Conservation (phyloP, 306 rosid genomes). For the Quercus parvula region DNA sequence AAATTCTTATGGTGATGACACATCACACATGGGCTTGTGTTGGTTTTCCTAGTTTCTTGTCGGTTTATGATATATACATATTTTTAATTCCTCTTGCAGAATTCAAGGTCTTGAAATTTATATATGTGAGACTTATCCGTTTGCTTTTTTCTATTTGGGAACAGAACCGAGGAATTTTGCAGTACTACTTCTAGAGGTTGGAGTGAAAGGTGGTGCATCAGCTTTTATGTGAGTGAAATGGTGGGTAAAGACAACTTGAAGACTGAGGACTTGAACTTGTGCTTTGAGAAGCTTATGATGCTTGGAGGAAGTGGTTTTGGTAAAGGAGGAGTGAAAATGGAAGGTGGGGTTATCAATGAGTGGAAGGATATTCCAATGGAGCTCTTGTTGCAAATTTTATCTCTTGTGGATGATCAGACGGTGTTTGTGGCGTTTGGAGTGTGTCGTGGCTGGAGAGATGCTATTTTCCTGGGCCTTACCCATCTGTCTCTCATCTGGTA, state of each 20-base stretch:
- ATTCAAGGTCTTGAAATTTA: constrained; percentile 14
- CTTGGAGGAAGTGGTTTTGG: constrained; percentile 32
- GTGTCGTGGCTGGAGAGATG: constrained; percentile 98
- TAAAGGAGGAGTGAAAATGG: constrained; percentile 45
- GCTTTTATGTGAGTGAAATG: constrained; percentile 37
- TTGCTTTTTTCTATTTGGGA: neutral
- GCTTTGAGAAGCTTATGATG: constrained; percentile 88
- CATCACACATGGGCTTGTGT: constrained; percentile 32
- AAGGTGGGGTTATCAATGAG: constrained; percentile 47
- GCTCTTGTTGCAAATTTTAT: constrained; percentile 76
- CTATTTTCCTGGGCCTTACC: constrained; percentile 63
- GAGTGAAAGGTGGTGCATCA: constrained; percentile 17
- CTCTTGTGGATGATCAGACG: constrained; percentile 71
- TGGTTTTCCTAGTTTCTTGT: constrained; percentile 21
- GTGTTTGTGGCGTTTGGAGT: constrained; percentile 74
- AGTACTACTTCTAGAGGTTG: neutral
- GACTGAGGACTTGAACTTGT: constrained; percentile 67
- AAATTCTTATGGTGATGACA: constrained; percentile 20
- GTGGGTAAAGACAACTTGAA: constrained; percentile 52
- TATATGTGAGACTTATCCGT: constrained; percentile 12
- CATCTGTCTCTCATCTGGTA: constrained; percentile 92
- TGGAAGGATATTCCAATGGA: constrained; percentile 98
- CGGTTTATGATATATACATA: constrained; percentile 5
- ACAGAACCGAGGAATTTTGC: constrained; percentile 14
- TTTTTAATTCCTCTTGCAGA: neutral